These are phyloP conservation scores for Tetracladium setigerum DNA, from an alignment of 495 filamentous ascomycete genomes.

Conservation along the genomic window DNA sequence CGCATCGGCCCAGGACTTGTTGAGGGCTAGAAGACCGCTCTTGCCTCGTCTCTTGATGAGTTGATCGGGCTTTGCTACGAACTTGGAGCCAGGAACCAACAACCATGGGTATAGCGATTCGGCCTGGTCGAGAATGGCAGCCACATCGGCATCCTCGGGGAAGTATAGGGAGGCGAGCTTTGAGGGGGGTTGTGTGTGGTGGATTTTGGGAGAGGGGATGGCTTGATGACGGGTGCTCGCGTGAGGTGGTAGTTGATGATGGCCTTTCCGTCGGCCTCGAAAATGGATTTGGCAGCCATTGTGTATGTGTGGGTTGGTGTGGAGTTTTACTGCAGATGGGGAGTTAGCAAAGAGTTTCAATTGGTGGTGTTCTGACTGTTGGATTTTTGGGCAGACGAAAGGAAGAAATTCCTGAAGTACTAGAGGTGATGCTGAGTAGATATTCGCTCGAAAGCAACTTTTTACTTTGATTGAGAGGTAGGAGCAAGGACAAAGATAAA, in stretches of 20 bases:
- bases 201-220: slow-evolving; percentile 79
- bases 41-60: slow-evolving; percentile 99
- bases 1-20: slow-evolving; percentile 94
- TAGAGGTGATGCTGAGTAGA: too few species aligned
- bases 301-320: slow-evolving; percentile 20
- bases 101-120: slow-evolving; percentile 96
- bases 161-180: slow-evolving; percentile 91
- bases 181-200: slow-evolving; percentile 87
- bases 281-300: slow-evolving; percentile 98
- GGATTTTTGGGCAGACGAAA: background rate
- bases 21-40: slow-evolving; percentile 91
- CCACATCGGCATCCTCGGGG: slow-evolving; percentile 74
- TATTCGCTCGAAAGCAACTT: too few species aligned
- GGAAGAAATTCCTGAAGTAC: too few species aligned
- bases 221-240: slow-evolving; percentile 94
- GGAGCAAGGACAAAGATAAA: too few species aligned
- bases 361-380: background rate
- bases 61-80: slow-evolving; percentile 99
- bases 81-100: slow-evolving; percentile 69
- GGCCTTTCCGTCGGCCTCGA: slow-evolving; percentile 99
- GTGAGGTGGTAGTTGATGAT: slow-evolving; percentile 99
- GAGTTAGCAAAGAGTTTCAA: background rate
- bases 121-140: slow-evolving; percentile 87
- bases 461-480: too few species aligned
- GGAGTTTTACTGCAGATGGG: slow-evolving; percentile 13